These are phyloP conservation scores for Priceomyces medius DNA, from an alignment of 805 yeast species.

Conservation along the genomic window DNA sequence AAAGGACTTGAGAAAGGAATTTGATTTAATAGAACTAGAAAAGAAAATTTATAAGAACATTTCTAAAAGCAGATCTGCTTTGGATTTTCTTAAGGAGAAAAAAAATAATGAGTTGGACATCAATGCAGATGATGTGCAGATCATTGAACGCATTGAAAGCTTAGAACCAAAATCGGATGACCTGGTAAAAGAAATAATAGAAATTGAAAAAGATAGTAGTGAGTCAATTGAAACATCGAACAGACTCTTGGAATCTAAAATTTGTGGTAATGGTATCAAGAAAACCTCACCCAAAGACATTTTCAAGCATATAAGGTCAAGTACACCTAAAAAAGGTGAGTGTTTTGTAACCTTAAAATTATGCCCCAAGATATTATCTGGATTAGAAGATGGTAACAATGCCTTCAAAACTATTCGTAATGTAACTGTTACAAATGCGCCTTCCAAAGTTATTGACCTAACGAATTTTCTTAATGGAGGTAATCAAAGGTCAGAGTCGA, in stretches of 20 bases:
- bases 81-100: conserved; percentile 15
- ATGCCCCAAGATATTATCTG: conserved; percentile 21
- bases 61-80: conserved; percentile 16
- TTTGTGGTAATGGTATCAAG: conserved; percentile 17
- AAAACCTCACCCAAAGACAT: conserved; percentile 40
- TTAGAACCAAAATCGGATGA: conserved; percentile 1
- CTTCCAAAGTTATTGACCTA: not conserved
- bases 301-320: conserved; percentile 48
- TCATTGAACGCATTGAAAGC: not conserved
- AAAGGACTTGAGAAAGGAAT: conserved; percentile 14
- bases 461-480: not conserved
- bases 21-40: conserved; percentile 22
- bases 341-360: conserved; percentile 23
- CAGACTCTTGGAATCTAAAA: conserved; percentile 18
- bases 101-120: not conserved
- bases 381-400: conserved; percentile 25
- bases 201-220: not conserved
- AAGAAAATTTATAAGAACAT: conserved; percentile 17
- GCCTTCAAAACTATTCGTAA: conserved; percentile 31
- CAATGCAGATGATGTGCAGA: not conserved
- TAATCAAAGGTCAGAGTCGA: not conserved
- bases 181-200: conserved; percentile 3
- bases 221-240: not conserved
- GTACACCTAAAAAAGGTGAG: conserved; percentile 1
- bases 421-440: not conserved